Percentiles rank a stretch among this genome's conserved stretches.
These are phyloP conservation scores for Penicillium argentinense DNA, from an alignment of 495 filamentous ascomycete species.

Conservation along the genomic window DNA sequence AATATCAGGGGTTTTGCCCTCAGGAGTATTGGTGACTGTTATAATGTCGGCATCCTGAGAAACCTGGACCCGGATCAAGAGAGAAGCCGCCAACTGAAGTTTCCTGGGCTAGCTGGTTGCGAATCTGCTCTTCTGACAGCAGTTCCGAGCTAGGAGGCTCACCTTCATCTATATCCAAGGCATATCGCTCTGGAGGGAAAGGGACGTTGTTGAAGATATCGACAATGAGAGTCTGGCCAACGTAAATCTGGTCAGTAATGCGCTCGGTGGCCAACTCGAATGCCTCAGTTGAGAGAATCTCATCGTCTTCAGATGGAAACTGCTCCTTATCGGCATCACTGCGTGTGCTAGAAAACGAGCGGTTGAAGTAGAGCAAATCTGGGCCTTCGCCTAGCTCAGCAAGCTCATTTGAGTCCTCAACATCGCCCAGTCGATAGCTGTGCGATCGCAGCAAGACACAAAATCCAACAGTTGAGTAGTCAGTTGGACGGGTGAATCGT, in stretches of 20 bases:
- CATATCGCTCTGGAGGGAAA: background rate
- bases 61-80: constrained; percentile 10
- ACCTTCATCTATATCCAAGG: constrained; percentile 14
- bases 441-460: constrained; percentile 17
- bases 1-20: constrained; percentile 8
- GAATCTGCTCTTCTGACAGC: constrained; percentile 12
- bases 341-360: constrained; percentile 12
- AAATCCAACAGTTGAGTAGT: constrained; percentile 1
- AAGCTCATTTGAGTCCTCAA: background rate
- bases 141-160: background rate
- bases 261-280: constrained; percentile 12
- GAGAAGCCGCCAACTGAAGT: constrained; percentile 2
- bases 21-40: constrained; percentile 14
- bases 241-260: constrained; percentile 1
- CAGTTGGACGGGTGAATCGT: background rate
- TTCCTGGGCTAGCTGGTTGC: constrained; percentile 13
- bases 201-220: background rate
- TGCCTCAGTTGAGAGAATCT: background rate
- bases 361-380: constrained; percentile 16
- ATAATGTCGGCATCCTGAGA: constrained; percentile 9
- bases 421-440: constrained; percentile 17
- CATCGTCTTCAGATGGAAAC: background rate
- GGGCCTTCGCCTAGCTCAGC: constrained; percentile 8
- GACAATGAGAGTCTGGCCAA: constrained; percentile 12
- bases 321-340: constrained; percentile 1